Evolutionary conservation across 768 basidiomycete species (phyloP), one percentile per base, ranked within the genome.

Genomic region (Pleurotus salmoneostramineus): DNA sequence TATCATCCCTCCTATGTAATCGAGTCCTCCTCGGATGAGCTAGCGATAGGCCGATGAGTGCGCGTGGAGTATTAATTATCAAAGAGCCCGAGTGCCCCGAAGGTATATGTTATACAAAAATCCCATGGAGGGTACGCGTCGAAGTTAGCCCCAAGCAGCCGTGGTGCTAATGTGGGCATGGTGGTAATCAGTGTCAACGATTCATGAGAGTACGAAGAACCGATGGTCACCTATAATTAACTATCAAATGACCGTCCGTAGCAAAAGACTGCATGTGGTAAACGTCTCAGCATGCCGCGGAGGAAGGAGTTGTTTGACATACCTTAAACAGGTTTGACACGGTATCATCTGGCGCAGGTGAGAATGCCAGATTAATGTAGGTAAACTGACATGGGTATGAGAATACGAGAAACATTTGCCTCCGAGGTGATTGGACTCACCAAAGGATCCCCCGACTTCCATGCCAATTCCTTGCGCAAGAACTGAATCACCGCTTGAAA

Each of bases 401-500:
- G 17, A 48, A 17, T 71, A 74, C 49, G 34, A 44, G 34, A 32
- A 40, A 55, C 21, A 27, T 44, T 17, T 40, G 37, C 21, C 21
- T 27, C 21, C 21, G 37, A 40, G 10, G 10, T 40, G 8, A n/a
- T 36, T 14, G 37, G 58, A 69, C 87, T 51, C 63, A 95, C 95
- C 71, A 96, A 69, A 1, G 93, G 88, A 64, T 96, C 95, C 0
- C 86, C 83, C 8, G 84, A 73, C 68, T 92, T 93, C 88, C 91
- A 93, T 1, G 87, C 87, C 36, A 97, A 72, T 68, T 97, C 94
- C 66, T 85, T 92, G 63, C 95, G 74, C 72, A 98, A 68, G 70
- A 97, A 97, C 66, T 93, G 88, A 42, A 96, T 93, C 57, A 98
- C 95, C 7, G 93, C 91, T 69, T 96, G 94, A 65, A 98, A 98